Evolutionary conservation across 1,284 basidiomycete genomes (phyloP).

Genomic region (Schizophyllum commune): DNA sequence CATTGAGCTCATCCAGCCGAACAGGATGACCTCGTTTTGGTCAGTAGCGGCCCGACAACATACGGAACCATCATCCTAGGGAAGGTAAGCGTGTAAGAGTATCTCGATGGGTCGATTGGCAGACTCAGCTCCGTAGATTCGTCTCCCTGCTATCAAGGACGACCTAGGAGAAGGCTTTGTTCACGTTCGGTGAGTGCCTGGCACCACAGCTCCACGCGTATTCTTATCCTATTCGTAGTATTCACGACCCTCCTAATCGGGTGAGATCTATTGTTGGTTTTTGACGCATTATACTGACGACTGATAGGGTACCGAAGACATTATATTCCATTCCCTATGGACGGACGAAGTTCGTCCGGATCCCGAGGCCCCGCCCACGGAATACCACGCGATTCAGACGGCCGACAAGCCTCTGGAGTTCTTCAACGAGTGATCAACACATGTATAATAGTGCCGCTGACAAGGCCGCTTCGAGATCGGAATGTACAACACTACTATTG

Average conservation of each 20-base stretch:
- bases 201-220: not conserved
- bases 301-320: slow-evolving; percentile 52
- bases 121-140: slow-evolving; percentile 8
- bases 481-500: too few relatives aligned
- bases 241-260: slow-evolving; percentile 69
- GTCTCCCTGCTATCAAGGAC: slow-evolving; percentile 48
- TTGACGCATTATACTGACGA: slow-evolving; percentile 1
- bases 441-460: too few relatives aligned
- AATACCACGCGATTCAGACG: slow-evolving; percentile 59
- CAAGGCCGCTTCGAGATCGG: too few relatives aligned
- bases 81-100: slow-evolving; percentile 44
- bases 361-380: slow-evolving; percentile 42
- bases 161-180: slow-evolving; percentile 56
- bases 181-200: slow-evolving; percentile 54
- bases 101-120: slow-evolving; percentile 4
- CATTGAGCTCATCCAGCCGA: slow-evolving; percentile 1
- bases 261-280: slow-evolving; percentile 26
- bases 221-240: slow-evolving; percentile 22
- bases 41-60: slow-evolving; percentile 37
- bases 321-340: slow-evolving; percentile 63
- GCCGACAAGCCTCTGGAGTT: slow-evolving; percentile 53
- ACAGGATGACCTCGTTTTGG: slow-evolving; percentile 45
- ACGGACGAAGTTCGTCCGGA: slow-evolving; percentile 54
- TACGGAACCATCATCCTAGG: slow-evolving; percentile 72
- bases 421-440: slow-evolving; percentile 51